These are phyloP conservation scores for Sanghuangporus baumii DNA, from an alignment of 1,284 basidiomycete species.

Conservation along the genomic window DNA sequence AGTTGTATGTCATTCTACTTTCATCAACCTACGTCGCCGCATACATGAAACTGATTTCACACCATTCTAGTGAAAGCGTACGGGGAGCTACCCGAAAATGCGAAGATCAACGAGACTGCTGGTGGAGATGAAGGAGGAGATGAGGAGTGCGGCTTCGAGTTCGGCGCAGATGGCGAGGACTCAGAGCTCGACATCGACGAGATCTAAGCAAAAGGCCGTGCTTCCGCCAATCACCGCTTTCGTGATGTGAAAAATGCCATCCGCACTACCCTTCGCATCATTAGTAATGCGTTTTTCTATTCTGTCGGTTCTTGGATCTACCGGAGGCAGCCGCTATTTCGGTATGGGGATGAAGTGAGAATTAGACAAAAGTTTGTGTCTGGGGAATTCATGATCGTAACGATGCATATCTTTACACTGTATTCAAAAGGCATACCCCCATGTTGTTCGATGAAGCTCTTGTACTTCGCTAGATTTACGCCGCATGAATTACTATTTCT, in stretches of 20 bases:
- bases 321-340: not conserved
- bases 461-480: slow-evolving; percentile 14
- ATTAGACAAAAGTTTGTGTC: not conserved
- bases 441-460: slow-evolving; percentile 6
- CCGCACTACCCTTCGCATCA: not conserved
- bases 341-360: not conserved
- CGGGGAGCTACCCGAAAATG: slow-evolving; percentile 95
- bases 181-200: slow-evolving; percentile 64
- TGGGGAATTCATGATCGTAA: not conserved
- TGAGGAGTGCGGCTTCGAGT: slow-evolving; percentile 80
- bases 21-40: not conserved
- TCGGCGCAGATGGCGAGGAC: slow-evolving; percentile 66
- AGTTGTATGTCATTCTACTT: slow-evolving; percentile 49
- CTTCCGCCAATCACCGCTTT: not conserved
- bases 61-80: slow-evolving; percentile 79
- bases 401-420: slow-evolving; percentile 10
- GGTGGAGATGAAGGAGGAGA: slow-evolving; percentile 75
- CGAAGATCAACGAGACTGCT: slow-evolving; percentile 98
- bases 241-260: not conserved
- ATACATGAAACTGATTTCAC: not conserved
- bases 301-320: not conserved
- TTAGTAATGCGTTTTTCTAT: not conserved
- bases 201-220: slow-evolving; percentile 38
- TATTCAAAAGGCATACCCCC: slow-evolving; percentile 4
- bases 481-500: not conserved